Evolutionary conservation across 1,284 basidiomycete species (phyloP).

Genomic region (Marasmius oreades): DNA sequence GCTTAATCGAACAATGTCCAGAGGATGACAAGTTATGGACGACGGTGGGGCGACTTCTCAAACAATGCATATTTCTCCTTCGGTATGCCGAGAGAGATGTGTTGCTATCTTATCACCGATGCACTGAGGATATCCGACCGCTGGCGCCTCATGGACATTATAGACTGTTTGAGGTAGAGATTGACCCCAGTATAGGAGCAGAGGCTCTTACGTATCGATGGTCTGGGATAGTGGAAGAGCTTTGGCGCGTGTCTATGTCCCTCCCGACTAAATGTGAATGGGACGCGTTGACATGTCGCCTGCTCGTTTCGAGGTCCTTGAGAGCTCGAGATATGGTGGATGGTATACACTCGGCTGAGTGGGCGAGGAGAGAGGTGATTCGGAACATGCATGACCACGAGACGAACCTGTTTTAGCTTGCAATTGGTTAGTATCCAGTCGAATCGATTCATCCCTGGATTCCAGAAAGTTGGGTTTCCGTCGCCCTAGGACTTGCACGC

Average conservation of each 20-base stretch:
- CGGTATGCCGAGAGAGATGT: background rate
- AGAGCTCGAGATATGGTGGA: conserved; percentile 29
- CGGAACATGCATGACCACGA: background rate
- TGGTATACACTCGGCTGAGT: conserved; percentile 37
- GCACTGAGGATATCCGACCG: background rate
- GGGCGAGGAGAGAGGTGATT: conserved; percentile 31
- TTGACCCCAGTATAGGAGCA: conserved; percentile 18
- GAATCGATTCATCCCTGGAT: no score
- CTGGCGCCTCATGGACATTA: background rate
- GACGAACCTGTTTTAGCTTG: no score
- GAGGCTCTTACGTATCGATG: conserved; percentile 30
- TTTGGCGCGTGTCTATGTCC: conserved; percentile 58
- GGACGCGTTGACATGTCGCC: conserved; percentile 47
- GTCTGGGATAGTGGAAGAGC: conserved; percentile 49
- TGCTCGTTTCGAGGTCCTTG: conserved; percentile 53
- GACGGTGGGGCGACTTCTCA: background rate
- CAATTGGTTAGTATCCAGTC: no score
- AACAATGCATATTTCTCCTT: background rate
- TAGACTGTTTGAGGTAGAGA: conserved; percentile 13
- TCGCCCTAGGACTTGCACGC: no score
- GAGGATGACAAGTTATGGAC: background rate
- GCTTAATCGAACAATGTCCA: background rate
- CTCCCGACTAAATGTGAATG: conserved; percentile 37
- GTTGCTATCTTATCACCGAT: background rate
- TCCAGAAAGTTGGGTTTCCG: no score